These are phyloP conservation scores for Penicillium nucicola DNA, from an alignment of 495 filamentous ascomycete species.

Conservation along the genomic window DNA sequence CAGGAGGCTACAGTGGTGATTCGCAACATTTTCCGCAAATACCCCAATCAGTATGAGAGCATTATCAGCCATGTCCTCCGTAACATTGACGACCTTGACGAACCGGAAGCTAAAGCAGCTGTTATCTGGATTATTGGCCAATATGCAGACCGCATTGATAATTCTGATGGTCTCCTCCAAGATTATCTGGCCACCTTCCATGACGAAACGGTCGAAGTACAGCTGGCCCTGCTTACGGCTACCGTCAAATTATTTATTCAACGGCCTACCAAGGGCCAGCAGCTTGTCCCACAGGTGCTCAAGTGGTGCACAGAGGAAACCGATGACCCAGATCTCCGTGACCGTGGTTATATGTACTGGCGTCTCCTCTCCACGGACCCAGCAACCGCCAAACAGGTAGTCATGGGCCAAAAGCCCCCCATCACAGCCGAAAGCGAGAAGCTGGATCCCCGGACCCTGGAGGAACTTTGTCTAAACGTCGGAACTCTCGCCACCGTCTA, in stretches of 20 bases:
- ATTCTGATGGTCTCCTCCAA: constrained; percentile 87
- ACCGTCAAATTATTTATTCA: constrained; percentile 99
- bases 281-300: constrained; percentile 90
- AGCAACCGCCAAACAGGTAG: constrained; percentile 75
- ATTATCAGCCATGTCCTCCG: constrained; percentile 96
- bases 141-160: constrained; percentile 95
- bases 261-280: constrained; percentile 89
- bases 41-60: constrained; percentile 96
- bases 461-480: constrained; percentile 96
- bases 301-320: constrained; percentile 99
- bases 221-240: constrained; percentile 90
- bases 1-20: constrained; percentile 99
- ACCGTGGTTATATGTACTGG: constrained; percentile 99
- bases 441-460: constrained; percentile 83
- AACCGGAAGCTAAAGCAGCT: constrained; percentile 98
- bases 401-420: constrained; percentile 95
- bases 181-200: constrained; percentile 92
- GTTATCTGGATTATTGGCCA: constrained; percentile 99
- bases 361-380: constrained; percentile 93
- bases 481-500: constrained; percentile 97
- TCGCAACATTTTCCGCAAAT: constrained; percentile 98
- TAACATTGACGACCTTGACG: constrained; percentile 93
- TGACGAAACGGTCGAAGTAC: constrained; percentile 92
- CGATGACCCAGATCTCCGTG: constrained; percentile 93
- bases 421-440: constrained; percentile 97